Base-by-base conservation (phyloP, 1,139 yeast genomes). In the Lodderomyces metapsilosis region DNA sequence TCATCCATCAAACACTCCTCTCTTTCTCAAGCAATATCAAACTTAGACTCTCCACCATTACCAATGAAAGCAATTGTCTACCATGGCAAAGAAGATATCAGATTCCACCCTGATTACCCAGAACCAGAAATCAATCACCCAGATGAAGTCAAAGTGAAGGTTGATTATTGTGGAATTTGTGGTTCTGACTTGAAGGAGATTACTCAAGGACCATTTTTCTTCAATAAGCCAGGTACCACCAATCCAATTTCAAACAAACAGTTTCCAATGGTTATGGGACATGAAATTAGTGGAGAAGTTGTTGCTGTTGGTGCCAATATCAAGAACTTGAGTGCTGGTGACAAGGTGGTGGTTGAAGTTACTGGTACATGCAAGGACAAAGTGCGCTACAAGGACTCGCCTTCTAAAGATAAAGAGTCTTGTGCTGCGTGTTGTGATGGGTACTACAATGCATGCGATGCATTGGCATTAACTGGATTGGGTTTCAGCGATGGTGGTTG, bases 161-260 rank as follows among this genome's bases (percentile, higher is more conserved):
- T 78, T 30, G 64, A 64, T 43, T 77, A 71, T 43, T 73, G 82
- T 2, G 84, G 83, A 1, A 59, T 80, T 17, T 80, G 84, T 56
- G 85, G 85, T 1, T 74, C 84, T 2, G 87, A 80, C 52, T 61
- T 80, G 35, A 60, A 86, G 18, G 86, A 85, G 4, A 76, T 76
- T 43, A 72, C 78, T 31, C 60, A 66, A 20, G 62, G 66, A 9
- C 66, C 71, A 0, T 71, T 73, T 40, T 78, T 78, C 52, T 76
- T 77, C 41, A 48, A 48, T 22, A 43, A 52, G n/a, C 57, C 52
- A n/a, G 32, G 32, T 7, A 15, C 32, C 9, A 56, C 56, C 9
- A 49, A 47, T 18, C 75, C 72, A 45, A 59, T 68, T 13, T 51
- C 62, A 6, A 43, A 51, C 24, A 41, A 43, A 22, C 44, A 47